Base-by-base conservation (phyloP, 768 basidiomycete genomes). In the Rhizopogon salebrosus region DNA sequence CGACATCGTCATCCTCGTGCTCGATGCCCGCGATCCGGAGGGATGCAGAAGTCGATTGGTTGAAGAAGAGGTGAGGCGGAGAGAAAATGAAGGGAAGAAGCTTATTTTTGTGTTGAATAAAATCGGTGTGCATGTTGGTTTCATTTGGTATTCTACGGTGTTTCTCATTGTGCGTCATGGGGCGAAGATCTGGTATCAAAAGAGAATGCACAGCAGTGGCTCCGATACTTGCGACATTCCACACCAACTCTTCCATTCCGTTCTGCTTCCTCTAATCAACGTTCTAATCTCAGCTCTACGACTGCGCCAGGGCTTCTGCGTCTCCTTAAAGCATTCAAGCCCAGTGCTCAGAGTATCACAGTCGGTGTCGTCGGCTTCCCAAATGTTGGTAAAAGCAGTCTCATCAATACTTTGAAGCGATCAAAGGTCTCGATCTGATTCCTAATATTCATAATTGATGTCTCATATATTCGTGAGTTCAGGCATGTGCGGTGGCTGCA, bases 21-120 rank as follows among this genome's bases (percentile, higher is more conserved):
- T 98, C 14, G 97, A 98, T 70, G 95, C 95, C 1, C 76, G 95
- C 37, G 95, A 98, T 73, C 95, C 97, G 2, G 89, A 95, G 54
- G 95, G 95, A 0, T 95, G 92, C 38, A 72, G 95, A 58, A 95
- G 92, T 69, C 77, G 87, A 48, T 77, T 95, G 36, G 93, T 98
- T 4, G 97, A 99, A 67, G 92, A 95, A 63, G 95, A 97, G 66
- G 93, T 97, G 0, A 75, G 89, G 41, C 75, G 91, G 57, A 77
- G 89, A 34, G 93, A 95, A 64, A 75, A 74, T 22, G 90, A 95
- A 57, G 90, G 94, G 7, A 99, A 99, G 75, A 89, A 84, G 64
- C 72, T 98, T 27, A 84, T 99, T 2, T 92, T 93, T 50, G 92
- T 98, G 3, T 67, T 99, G n/a, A 98, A 98, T 69, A 98, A 99